Percentiles rank a stretch among this genome's conserved stretches.
Evolutionary conservation across 1,139 yeast species (phyloP).

Genomic region (Sugiyamaella japonica): DNA sequence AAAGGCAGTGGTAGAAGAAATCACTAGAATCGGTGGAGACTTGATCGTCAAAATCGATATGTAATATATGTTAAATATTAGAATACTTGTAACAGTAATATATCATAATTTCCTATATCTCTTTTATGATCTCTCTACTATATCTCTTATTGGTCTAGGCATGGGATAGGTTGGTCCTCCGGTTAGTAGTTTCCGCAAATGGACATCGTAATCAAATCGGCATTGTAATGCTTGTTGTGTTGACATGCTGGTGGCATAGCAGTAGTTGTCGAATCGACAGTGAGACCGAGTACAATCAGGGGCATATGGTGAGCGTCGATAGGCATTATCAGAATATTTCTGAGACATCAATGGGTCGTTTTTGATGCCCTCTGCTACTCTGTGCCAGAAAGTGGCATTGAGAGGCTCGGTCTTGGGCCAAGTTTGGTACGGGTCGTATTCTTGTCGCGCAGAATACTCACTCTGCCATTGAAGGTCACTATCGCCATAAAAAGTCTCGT

Average conservation of each 20-base stretch:
- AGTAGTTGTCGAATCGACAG: slow-evolving; percentile 35
- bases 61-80: slow-evolving; percentile 9
- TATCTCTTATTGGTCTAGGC: slow-evolving; percentile 32
- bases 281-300: slow-evolving; percentile 31
- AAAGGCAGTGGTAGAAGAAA: slow-evolving; percentile 72
- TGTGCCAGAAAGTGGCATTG: slow-evolving; percentile 38
- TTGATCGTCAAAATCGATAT: slow-evolving; percentile 34
- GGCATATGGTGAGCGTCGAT: slow-evolving; percentile 52
- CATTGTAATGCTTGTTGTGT: slow-evolving; percentile 32
- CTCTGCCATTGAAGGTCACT: slow-evolving; percentile 32
- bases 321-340: slow-evolving; percentile 49
- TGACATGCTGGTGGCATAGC: slow-evolving; percentile 37
- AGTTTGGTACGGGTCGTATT: slow-evolving; percentile 25
- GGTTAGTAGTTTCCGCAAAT: slow-evolving; percentile 17
- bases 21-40: slow-evolving; percentile 75
- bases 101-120: neutral
- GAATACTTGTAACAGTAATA: neutral
- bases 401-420: slow-evolving; percentile 39
- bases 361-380: slow-evolving; percentile 33
- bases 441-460: slow-evolving; percentile 38
- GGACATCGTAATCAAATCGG: slow-evolving; percentile 20
- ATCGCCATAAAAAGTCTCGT: slow-evolving; percentile 44
- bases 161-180: slow-evolving; percentile 35
- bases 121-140: slow-evolving; percentile 19
- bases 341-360: slow-evolving; percentile 48